Conservation (phyloP, 164 flowering plant species). For the Tetrastigma voinierianum region DNA sequence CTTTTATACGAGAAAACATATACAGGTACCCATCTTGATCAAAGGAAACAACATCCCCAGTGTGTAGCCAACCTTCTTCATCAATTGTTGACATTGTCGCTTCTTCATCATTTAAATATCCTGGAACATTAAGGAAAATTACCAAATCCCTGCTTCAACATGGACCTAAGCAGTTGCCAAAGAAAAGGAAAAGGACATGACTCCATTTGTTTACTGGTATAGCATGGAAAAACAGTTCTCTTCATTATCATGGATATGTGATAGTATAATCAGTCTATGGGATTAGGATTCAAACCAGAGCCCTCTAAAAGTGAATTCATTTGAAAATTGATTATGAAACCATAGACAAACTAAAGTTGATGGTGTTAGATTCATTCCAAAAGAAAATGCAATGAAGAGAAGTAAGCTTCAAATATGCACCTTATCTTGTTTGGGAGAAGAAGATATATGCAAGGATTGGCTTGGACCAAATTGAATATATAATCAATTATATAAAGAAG, state of each 20-base stretch:
- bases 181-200: not conserved
- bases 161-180: not conserved
- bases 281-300: not conserved
- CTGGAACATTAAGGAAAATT: slow-evolving; percentile 29
- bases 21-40: slow-evolving; percentile 68
- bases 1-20: slow-evolving; percentile 72
- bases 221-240: not conserved
- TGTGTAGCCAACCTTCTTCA: slow-evolving; percentile 74
- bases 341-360: not conserved
- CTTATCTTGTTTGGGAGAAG: too few relatives aligned
- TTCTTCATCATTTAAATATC: slow-evolving; percentile 57
- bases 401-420: too few relatives aligned
- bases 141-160: not conserved
- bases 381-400: not conserved
- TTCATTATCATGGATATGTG: not conserved
- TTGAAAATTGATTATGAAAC: not conserved
- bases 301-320: not conserved
- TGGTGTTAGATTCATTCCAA: not conserved
- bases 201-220: not conserved
- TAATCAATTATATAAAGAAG: too few relatives aligned
- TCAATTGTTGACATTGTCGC: slow-evolving; percentile 55
- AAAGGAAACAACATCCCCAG: slow-evolving; percentile 77
- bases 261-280: not conserved
- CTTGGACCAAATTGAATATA: too few relatives aligned
- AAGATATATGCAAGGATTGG: too few relatives aligned